Evolutionary conservation across 441 rosid species (phyloP).

Genomic region (Syzygium malaccense): DNA sequence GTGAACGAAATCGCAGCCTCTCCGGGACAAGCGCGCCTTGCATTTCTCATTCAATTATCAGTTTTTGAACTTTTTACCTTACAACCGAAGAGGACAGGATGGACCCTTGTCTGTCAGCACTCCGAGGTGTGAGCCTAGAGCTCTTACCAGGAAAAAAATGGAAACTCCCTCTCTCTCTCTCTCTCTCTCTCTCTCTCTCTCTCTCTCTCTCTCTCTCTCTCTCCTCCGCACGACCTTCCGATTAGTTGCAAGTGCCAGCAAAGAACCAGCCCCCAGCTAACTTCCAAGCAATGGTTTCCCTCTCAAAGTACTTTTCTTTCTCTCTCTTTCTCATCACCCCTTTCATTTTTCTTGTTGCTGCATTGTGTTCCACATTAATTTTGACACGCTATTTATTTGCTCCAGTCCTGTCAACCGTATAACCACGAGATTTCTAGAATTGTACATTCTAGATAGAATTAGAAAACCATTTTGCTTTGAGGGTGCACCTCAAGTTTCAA

Average conservation of each 20-base stretch:
- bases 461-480: constrained; percentile 1
- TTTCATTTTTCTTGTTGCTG: neutral
- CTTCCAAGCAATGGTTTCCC: neutral
- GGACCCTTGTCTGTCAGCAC: neutral
- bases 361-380: neutral
- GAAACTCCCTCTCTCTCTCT: neutral
- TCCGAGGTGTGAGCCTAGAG: neutral
- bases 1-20: too few species aligned
- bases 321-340: neutral
- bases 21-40: too few species aligned
- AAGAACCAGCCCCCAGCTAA: neutral
- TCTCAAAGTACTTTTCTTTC: neutral
- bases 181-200: neutral
- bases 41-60: too few species aligned
- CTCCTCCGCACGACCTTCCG: neutral
- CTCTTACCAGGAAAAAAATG: neutral
- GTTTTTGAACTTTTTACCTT: too few species aligned
- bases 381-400: neutral
- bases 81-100: too few species aligned
- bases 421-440: neutral
- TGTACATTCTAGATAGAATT: neutral
- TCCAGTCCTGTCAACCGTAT: neutral
- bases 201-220: neutral
- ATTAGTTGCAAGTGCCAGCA: neutral
- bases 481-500: constrained; percentile 10